phyloP scores from a whole-genome alignment of 768 basidiomycete species.

The Boletus coccyginus region DNA sequence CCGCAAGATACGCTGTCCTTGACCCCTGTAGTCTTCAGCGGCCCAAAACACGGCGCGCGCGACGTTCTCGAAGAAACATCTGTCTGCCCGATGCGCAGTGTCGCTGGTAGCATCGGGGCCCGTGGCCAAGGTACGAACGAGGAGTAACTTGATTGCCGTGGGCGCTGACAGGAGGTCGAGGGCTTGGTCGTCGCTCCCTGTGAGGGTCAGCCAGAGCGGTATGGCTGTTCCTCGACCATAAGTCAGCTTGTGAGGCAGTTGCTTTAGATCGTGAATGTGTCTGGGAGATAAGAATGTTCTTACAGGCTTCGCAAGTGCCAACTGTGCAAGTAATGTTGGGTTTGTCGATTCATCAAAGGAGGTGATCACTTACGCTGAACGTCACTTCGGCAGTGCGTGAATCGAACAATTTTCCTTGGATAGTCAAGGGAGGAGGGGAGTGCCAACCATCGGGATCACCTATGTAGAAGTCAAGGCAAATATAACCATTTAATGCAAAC shows the following conservation, averaged over 20 bases:
- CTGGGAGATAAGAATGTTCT: conserved; percentile 3
- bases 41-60: conserved; percentile 51
- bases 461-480: not conserved
- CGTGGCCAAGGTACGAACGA: conserved; percentile 47
- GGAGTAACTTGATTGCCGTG: conserved; percentile 38
- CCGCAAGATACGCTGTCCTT: conserved; percentile 37
- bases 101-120: conserved; percentile 46
- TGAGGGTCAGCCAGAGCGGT: conserved; percentile 48
- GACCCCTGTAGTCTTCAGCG: conserved; percentile 20
- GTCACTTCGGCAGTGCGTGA: conserved; percentile 28
- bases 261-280: not conserved
- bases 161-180: conserved; percentile 48
- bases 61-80: conserved; percentile 41
- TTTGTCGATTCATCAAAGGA: not conserved
- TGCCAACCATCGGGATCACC: conserved; percentile 43
- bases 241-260: conserved; percentile 35
- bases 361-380: conserved; percentile 29
- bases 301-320: conserved; percentile 51
- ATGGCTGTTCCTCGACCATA: conserved; percentile 52
- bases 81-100: conserved; percentile 41
- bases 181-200: conserved; percentile 42
- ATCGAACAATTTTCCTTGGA: conserved; percentile 37
- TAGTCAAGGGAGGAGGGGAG: conserved; percentile 27
- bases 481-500: not conserved
- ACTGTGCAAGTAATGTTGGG: conserved; percentile 26